phyloP scores from a whole-genome alignment of 2,329 filamentous ascomycete species.

The Fusarium algeriense region DNA sequence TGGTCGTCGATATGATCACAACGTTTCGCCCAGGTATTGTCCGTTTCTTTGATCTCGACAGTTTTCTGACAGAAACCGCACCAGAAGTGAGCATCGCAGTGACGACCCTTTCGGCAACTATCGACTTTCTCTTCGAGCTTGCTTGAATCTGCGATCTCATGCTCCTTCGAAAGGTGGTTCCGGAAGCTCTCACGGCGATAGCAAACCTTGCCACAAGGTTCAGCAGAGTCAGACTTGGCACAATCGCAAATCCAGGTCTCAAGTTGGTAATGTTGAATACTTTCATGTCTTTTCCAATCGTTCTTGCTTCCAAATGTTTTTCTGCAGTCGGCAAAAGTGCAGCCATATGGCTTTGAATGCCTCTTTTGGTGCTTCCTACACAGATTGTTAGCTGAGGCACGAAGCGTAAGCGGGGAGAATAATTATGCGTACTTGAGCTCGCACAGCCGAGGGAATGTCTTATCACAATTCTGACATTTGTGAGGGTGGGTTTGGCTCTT shows the following conservation, averaged over 20 bases:
- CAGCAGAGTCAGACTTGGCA: slow-evolving; percentile 16
- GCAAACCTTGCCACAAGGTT: slow-evolving; percentile 69
- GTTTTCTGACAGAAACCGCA: slow-evolving; percentile 82
- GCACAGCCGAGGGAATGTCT: slow-evolving; percentile 63
- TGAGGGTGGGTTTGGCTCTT: slow-evolving; percentile 32
- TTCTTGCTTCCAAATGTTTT: slow-evolving; percentile 92
- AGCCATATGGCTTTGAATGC: slow-evolving; percentile 84
- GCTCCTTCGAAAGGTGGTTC: slow-evolving; percentile 69
- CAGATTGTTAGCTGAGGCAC: slow-evolving; percentile 24
- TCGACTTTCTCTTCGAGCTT: slow-evolving; percentile 60
- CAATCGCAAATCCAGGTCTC: slow-evolving; percentile 79
- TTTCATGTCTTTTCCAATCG: slow-evolving; percentile 94
- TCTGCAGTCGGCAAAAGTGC: slow-evolving; percentile 76
- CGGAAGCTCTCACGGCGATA: slow-evolving; percentile 70
- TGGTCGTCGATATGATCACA: slow-evolving; percentile 82
- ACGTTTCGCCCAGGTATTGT: slow-evolving; percentile 67
- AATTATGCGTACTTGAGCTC: slow-evolving; percentile 66
- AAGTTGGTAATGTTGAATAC: slow-evolving; percentile 77
- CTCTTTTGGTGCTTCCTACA: slow-evolving; percentile 85
- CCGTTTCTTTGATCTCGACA: slow-evolving; percentile 59
- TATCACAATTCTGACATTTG: slow-evolving; percentile 58
- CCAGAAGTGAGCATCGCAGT: slow-evolving; percentile 79
- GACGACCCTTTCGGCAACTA: slow-evolving; percentile 71
- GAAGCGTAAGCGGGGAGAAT: not conserved
- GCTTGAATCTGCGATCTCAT: slow-evolving; percentile 53